Conservation (phyloP, 2,329 filamentous ascomycete genomes). For the Colletotrichum coccodes region DNA sequence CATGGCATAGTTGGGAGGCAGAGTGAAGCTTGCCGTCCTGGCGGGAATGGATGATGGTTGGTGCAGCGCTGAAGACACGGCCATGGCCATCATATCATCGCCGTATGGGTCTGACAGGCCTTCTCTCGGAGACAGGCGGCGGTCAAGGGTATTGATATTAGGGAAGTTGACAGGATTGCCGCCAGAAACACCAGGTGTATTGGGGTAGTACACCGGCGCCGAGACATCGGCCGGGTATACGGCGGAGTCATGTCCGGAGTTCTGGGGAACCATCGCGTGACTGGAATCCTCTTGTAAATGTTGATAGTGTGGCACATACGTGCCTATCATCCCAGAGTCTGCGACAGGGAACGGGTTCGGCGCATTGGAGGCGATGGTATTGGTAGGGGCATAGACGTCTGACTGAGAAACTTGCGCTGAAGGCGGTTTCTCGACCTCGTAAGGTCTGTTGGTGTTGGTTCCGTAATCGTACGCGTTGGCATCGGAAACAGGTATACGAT, state of each 20-base stretch:
- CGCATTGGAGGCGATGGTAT: conserved; percentile 39
- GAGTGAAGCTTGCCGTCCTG: not conserved
- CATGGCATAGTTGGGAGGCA: conserved; percentile 24
- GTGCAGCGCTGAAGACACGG: conserved; percentile 8
- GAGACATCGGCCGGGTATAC: conserved; percentile 47
- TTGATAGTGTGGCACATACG: conserved; percentile 48
- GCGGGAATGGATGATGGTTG: conserved; percentile 4
- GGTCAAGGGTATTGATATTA: not conserved
- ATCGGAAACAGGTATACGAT: conserved; percentile 39
- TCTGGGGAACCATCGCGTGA: conserved; percentile 35
- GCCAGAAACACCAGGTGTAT: conserved; percentile 9
- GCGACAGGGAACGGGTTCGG: conserved; percentile 42
- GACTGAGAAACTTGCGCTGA: conserved; percentile 31
- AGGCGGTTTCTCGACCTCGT: conserved; percentile 40
- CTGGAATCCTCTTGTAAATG: conserved; percentile 45
- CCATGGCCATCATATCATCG: conserved; percentile 13
- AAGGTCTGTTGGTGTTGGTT: conserved; percentile 42
- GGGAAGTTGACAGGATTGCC: not conserved
- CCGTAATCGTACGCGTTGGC: conserved; percentile 39
- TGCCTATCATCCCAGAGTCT: conserved; percentile 38
- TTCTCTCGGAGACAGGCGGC: not conserved
- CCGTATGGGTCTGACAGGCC: conserved; percentile 7
- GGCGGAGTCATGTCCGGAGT: conserved; percentile 49
- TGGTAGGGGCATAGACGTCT: conserved; percentile 35
- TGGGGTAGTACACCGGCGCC: conserved; percentile 37